These are phyloP conservation scores for Trichoderma asperellum DNA, from an alignment of 2,329 filamentous ascomycete genomes.

Conservation along the genomic window DNA sequence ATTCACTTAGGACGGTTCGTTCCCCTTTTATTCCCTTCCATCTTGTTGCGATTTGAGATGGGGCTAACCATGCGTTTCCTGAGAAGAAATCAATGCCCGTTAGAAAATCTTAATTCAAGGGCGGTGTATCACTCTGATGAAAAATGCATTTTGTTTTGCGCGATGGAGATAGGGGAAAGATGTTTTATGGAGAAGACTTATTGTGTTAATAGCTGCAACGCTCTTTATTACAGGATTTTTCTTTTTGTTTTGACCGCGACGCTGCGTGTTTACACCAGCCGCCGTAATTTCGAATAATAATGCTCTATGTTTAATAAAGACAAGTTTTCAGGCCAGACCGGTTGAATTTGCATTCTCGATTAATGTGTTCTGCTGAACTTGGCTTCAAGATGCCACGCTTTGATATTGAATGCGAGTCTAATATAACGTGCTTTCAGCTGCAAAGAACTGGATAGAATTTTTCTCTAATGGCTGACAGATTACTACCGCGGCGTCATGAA, in stretches of 20 bases:
- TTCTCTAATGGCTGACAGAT: background rate
- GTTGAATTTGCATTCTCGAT: background rate
- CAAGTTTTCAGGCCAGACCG: background rate
- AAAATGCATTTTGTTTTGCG: slow-evolving; percentile 30
- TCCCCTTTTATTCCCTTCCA: background rate
- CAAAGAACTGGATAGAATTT: background rate
- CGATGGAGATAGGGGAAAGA: slow-evolving; percentile 7
- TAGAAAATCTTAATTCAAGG: slow-evolving; percentile 17
- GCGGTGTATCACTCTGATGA: slow-evolving; percentile 24
- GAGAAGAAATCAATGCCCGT: slow-evolving; percentile 9
- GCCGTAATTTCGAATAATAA: slow-evolving; percentile 16
- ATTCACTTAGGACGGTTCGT: slow-evolving; percentile 21
- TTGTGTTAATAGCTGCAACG: slow-evolving; percentile 29
- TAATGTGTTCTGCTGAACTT: background rate
- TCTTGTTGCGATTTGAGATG: background rate
- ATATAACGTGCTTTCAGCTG: background rate
- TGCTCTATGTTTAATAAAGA: slow-evolving; percentile 6
- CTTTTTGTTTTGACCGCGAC: slow-evolving; percentile 20
- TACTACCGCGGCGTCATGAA: background rate
- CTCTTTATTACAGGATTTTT: slow-evolving; percentile 29
- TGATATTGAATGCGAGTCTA: background rate
- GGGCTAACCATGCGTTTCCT: slow-evolving; percentile 15
- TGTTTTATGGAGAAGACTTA: slow-evolving; percentile 24
- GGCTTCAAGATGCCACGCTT: background rate
- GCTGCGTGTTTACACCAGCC: background rate